Evolutionary conservation across 345 rosid species (phyloP).

Genomic region (Citrus reticulata): DNA sequence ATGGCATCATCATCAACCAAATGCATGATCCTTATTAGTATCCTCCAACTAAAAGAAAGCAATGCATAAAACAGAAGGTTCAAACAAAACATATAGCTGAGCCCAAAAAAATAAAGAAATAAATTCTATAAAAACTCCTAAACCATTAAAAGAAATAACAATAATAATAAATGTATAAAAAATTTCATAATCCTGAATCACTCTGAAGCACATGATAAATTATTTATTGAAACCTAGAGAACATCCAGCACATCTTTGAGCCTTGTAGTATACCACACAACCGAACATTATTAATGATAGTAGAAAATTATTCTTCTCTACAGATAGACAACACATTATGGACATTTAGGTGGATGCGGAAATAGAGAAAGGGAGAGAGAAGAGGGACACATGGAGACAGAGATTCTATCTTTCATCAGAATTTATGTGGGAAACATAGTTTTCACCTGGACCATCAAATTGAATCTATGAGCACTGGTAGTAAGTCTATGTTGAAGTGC

Average conservation of each 20-base stretch:
- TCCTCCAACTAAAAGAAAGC: background rate
- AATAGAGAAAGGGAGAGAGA: background rate
- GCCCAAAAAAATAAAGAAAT: background rate
- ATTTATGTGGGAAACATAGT: background rate
- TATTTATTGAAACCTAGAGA: background rate
- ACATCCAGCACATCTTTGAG: background rate
- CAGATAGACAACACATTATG: background rate
- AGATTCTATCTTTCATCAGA: background rate
- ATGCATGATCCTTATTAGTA: background rate
- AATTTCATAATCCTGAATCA: background rate
- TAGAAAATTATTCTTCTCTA: background rate
- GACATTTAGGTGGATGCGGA: background rate
- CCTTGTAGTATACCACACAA: background rate
- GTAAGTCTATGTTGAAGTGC: slow-evolving; percentile 88
- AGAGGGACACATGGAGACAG: background rate
- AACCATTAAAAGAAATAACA: background rate
- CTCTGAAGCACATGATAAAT: background rate
- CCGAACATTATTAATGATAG: background rate
- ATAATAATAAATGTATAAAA: background rate
- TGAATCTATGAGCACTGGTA: slow-evolving; percentile 95
- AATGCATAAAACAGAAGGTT: background rate
- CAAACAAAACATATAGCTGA: background rate
- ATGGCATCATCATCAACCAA: background rate
- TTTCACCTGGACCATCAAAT: slow-evolving; percentile 97
- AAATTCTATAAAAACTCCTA: background rate